Base-by-base conservation (phyloP, 1,284 basidiomycete species). In the Heterobasidion irregulare region DNA sequence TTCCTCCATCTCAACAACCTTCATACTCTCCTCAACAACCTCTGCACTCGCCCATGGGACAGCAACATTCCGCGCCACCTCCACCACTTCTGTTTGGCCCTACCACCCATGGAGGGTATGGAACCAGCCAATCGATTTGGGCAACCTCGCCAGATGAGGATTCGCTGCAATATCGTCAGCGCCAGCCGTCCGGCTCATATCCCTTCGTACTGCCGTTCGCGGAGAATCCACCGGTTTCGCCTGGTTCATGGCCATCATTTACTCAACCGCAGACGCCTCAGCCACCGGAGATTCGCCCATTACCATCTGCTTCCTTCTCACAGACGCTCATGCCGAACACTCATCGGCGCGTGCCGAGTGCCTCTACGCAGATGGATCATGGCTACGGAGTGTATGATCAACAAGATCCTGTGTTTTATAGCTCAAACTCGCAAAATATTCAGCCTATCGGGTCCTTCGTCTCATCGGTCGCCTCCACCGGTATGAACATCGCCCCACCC, bases 111-210 rank as follows among this genome's bases (percentile, higher is more conserved):
- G 58, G 67, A 0, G 61, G 63, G 2, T 72, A 70, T 59, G 66
- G 65, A 32, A 67, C 71, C 12, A 66, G 67, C 32, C 69, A 73
- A 41, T 82, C 75, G 2, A 83, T 83, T 48, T 83, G 82, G 82
- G 76, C 81, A 5, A 72, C 78, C 19, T 72, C 75, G 2, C 66
- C 71, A 7, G 78, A 79, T 56, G 76, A 79, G 54, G 55, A 56
- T 34, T 47, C 60, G 12, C 41, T 61, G 15, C 49, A 54, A 16
- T 46, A 55, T 8, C 61, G 58, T 44, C 56, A 58, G 46, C 61
- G 57, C 46, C 57, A 53, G 38, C 50, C 60, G 10, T 53, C 45
- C 32, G 54, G 36, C 16, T 52, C 43, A 7, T 34, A 46, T 8
- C 54, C 55, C 12, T 52, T 53, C 6, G n/a, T 48, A 13, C 50